These are phyloP conservation scores for Hibiscus trionum DNA, from an alignment of 345 rosid genomes.

Conservation along the genomic window DNA sequence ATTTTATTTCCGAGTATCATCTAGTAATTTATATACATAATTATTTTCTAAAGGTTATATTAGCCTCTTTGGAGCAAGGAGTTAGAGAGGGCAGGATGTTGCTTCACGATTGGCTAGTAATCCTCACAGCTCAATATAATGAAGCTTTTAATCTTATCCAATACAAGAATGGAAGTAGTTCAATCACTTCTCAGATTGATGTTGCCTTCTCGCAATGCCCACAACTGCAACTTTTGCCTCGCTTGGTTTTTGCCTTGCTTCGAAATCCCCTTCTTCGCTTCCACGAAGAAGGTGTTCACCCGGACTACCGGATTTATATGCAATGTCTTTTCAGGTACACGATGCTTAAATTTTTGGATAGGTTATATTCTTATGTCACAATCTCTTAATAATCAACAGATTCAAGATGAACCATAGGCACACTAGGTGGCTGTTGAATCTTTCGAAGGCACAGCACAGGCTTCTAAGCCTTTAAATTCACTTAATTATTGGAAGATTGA, in stretches of 20 bases:
- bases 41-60: conserved; percentile 48
- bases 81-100: conserved; percentile 89
- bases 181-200: conserved; percentile 58
- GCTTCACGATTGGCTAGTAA: conserved; percentile 96
- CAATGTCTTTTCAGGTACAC: conserved; percentile 96
- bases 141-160: conserved; percentile 60
- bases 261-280: conserved; percentile 87
- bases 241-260: conserved; percentile 84
- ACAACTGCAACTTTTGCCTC: conserved; percentile 80
- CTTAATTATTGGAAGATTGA: neutral
- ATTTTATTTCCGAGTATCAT: neutral
- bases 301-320: conserved; percentile 81
- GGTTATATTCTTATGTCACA: neutral
- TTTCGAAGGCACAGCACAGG: neutral
- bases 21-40: neutral
- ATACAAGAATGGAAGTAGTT: conserved; percentile 51
- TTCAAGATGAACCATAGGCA: neutral
- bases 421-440: neutral
- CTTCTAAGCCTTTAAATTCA: neutral
- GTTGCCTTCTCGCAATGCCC: conserved; percentile 89
- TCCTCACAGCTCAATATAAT: conserved; percentile 77
- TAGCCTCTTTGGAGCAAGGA: conserved; percentile 84
- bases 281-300: conserved; percentile 99
- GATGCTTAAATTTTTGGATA: neutral
- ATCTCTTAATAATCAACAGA: conserved; percentile 4